Evolutionary conservation across 805 yeast species (phyloP).

Genomic region (Starmera pachycereana): DNA sequence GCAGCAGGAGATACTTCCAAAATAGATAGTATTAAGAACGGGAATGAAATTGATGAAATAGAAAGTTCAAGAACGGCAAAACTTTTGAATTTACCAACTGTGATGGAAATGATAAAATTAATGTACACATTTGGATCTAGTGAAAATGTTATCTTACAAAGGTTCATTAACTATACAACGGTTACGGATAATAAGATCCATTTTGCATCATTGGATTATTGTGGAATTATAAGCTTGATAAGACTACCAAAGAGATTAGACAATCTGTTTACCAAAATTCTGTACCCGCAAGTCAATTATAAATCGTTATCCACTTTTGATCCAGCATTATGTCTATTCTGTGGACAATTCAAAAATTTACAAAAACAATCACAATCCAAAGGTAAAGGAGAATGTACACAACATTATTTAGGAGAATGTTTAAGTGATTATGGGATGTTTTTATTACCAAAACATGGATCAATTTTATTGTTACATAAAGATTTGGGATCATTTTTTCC

Average conservation of each 20-base stretch:
- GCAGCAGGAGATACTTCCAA: slow-evolving; percentile 35
- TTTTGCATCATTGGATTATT: slow-evolving; percentile 38
- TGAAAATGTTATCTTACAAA: slow-evolving; percentile 16
- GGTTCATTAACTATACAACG: slow-evolving; percentile 11
- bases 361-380: slow-evolving; percentile 51
- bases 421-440: slow-evolving; percentile 61
- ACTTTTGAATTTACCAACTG: slow-evolving; percentile 36
- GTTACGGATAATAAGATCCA: slow-evolving; percentile 13
- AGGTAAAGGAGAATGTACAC: slow-evolving; percentile 66
- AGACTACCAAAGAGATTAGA: slow-evolving; percentile 60
- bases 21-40: slow-evolving; percentile 17
- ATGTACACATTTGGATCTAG: slow-evolving; percentile 8
- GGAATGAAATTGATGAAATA: slow-evolving; percentile 16
- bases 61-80: slow-evolving; percentile 48
- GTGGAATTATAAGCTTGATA: slow-evolving; percentile 52
- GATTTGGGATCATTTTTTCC: slow-evolving; percentile 77
- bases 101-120: slow-evolving; percentile 17
- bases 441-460: slow-evolving; percentile 58
- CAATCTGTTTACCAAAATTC: slow-evolving; percentile 51
- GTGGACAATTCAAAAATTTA: slow-evolving; percentile 60
- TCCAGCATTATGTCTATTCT: slow-evolving; percentile 80
- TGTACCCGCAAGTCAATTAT: slow-evolving; percentile 33
- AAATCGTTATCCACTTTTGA: slow-evolving; percentile 38
- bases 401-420: slow-evolving; percentile 57
- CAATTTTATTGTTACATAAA: slow-evolving; percentile 52